A percentile compares a stretch with the other conserved stretches of the same genome.
Evolutionary conservation across 345 rosid genomes (phyloP).

Genomic region (Chamaenerion angustifolium): DNA sequence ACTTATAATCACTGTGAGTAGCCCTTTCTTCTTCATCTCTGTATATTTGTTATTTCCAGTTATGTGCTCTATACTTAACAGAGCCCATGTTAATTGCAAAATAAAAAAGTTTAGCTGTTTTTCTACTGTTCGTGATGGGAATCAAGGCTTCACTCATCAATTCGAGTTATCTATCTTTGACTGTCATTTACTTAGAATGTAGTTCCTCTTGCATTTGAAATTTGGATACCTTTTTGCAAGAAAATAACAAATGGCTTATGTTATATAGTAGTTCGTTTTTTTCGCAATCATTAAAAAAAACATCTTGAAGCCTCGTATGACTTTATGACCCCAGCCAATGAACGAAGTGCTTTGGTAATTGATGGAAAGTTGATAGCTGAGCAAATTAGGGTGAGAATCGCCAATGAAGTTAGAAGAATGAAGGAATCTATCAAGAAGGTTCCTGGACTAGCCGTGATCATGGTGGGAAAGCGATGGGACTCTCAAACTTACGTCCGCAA

Average conservation of each 20-base stretch:
- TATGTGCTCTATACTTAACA: background rate
- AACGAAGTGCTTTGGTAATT: conserved; percentile 33
- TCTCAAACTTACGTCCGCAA: conserved; percentile 69
- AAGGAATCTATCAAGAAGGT: conserved; percentile 45
- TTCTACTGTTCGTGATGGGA: background rate
- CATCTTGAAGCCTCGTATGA: conserved; percentile 8
- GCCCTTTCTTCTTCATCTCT: conserved; percentile 17
- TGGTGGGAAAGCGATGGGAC: conserved; percentile 72
- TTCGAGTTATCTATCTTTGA: no score
- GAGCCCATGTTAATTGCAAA: no score
- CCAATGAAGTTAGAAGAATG: conserved; percentile 57
- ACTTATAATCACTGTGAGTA: conserved; percentile 7
- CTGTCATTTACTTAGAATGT: no score
- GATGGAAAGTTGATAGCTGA: conserved; percentile 78
- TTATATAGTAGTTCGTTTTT: background rate
- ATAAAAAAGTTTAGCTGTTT: no score
- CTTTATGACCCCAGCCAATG: conserved; percentile 22
- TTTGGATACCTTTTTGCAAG: no score
- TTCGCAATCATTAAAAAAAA: background rate
- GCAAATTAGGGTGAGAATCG: conserved; percentile 48
- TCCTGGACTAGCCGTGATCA: conserved; percentile 81
- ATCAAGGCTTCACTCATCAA: no score
- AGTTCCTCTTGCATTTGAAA: no score
- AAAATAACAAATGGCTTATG: no score
- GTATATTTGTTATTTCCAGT: background rate